phyloP scores from a whole-genome alignment of 2,329 filamentous ascomycete genomes.

The Nannizzia gypsea region DNA sequence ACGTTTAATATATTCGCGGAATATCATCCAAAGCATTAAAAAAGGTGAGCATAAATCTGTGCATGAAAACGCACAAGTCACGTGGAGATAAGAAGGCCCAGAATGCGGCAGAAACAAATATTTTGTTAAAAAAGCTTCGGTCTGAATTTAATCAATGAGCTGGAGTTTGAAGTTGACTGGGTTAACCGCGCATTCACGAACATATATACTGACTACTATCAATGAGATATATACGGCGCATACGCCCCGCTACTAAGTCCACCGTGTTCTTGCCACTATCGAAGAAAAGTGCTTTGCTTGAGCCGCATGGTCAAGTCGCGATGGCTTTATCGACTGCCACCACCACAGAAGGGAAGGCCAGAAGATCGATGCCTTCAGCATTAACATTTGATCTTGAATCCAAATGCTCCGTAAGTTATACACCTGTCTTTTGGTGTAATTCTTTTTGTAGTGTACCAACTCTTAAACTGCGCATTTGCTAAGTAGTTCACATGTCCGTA shows the following conservation, averaged over 20 bases:
- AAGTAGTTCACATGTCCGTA: conserved; percentile 32
- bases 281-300: too few species aligned
- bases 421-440: not conserved
- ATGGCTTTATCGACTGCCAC: not conserved
- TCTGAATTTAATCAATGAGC: too few species aligned
- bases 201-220: not conserved
- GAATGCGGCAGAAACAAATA: too few species aligned
- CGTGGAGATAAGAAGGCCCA: too few species aligned
- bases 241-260: not conserved
- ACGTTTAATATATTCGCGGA: too few species aligned
- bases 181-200: not conserved
- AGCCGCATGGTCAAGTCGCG: not conserved
- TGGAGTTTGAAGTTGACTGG: too few species aligned
- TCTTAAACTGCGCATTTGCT: not conserved
- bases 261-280: not conserved
- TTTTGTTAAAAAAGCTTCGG: too few species aligned
- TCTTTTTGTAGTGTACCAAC: not conserved
- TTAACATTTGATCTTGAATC: conserved; percentile 68
- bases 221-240: conserved; percentile 2
- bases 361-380: conserved; percentile 42
- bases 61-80: too few species aligned
- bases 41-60: too few species aligned
- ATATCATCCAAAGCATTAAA: too few species aligned
- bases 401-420: conserved; percentile 59
- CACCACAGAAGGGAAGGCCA: conserved; percentile 18